Conservation (phyloP, 176 grass and related monocot genomes). For the Oryza punctata region DNA sequence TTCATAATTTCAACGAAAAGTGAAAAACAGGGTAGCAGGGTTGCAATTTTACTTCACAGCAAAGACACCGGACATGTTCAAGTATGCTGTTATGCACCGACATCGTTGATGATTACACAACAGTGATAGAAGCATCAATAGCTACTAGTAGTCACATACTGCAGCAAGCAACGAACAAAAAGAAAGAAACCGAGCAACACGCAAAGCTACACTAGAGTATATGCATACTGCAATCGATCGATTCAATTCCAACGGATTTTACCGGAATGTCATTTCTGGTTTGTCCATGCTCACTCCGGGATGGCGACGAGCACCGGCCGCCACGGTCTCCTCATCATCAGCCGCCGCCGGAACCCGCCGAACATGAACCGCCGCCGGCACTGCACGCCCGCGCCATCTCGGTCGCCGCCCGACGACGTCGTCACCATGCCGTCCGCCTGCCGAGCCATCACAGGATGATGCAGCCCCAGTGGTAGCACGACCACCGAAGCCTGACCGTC, state of each 20-base stretch:
- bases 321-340: constrained; percentile 71
- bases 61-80: background rate
- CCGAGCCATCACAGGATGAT: background rate
- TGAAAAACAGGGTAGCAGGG: background rate
- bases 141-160: background rate
- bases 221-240: background rate
- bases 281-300: constrained; percentile 55
- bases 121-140: background rate
- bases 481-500: constrained; percentile 1
- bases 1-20: background rate
- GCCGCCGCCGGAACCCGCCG: constrained; percentile 54
- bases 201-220: constrained; percentile 34
- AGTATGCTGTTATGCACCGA: constrained; percentile 25
- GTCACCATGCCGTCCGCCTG: background rate
- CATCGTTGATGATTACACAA: constrained; percentile 21
- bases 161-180: constrained; percentile 32
- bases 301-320: constrained; percentile 81
- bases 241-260: background rate
- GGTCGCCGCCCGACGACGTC: background rate
- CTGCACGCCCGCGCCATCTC: constrained; percentile 3
- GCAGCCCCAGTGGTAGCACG: background rate
- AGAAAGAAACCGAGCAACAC: background rate
- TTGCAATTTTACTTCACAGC: background rate
- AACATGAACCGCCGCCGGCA: constrained; percentile 63
- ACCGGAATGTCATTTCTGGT: background rate